A percentile compares a stretch with the other conserved stretches of the same genome.
phyloP scores from a whole-genome alignment of 176 grass and related monocot genomes.

The Thalia dealbata region DNA sequence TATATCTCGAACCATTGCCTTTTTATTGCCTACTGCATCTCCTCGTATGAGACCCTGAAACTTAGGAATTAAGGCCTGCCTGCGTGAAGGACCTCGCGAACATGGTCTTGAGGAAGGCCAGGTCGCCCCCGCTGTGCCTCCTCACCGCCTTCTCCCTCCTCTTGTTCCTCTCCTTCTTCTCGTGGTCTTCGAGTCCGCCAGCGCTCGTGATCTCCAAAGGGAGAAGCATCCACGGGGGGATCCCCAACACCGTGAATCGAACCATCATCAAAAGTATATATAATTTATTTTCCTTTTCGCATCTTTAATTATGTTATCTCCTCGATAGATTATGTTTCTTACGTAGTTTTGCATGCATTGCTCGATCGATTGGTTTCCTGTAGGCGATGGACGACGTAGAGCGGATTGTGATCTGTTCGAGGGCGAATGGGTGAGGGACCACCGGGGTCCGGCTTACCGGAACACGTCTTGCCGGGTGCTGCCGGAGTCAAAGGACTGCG shows the following conservation, averaged over 20 bases:
- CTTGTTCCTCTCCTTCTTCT: background rate
- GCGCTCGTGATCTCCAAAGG: background rate
- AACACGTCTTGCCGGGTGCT: constrained; percentile 41
- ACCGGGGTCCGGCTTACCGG: constrained; percentile 24
- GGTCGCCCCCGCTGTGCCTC: background rate
- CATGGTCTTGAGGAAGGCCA: background rate
- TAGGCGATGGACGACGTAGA: constrained; percentile 5
- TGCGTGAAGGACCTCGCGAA: too few relatives aligned
- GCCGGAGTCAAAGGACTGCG: constrained; percentile 41
- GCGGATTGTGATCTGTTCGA: constrained; percentile 34
- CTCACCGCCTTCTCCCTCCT: background rate
- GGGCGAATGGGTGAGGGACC: constrained; percentile 45
- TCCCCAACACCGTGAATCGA: background rate
- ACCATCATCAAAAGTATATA: background rate
- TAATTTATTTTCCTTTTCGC: background rate
- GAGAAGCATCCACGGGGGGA: background rate
- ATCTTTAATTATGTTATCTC: too few relatives aligned
- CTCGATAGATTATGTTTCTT: background rate
- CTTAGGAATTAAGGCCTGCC: too few relatives aligned
- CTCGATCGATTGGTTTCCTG: too few relatives aligned
- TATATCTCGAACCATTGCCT: too few relatives aligned
- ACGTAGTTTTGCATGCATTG: background rate
- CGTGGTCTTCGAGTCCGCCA: background rate
- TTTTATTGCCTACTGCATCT: too few relatives aligned
- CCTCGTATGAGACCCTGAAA: too few relatives aligned